Evolutionary conservation across 768 basidiomycete genomes (phyloP).

Genomic region (Hypsizygus marmoreus): DNA sequence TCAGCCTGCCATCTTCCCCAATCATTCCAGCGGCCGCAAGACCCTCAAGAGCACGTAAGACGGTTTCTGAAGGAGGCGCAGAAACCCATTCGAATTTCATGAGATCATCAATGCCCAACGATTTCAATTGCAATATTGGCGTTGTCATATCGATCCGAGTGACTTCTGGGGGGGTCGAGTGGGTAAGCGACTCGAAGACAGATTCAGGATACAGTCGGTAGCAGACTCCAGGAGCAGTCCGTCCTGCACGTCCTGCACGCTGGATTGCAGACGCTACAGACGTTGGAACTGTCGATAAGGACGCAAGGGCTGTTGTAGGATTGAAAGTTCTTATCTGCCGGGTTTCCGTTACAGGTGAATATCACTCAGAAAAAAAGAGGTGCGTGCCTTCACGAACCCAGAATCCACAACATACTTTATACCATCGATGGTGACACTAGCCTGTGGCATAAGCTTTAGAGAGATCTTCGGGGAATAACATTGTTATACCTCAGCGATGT

Average conservation of each 20-base stretch:
- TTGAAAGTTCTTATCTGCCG: slow-evolving; percentile 86
- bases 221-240: slow-evolving; percentile 90
- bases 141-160: slow-evolving; percentile 89
- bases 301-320: slow-evolving; percentile 81
- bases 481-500: slow-evolving; percentile 82
- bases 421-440: slow-evolving; percentile 96
- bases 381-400: slow-evolving; percentile 88
- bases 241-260: slow-evolving; percentile 91
- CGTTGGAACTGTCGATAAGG: slow-evolving; percentile 79
- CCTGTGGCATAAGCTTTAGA: slow-evolving; percentile 43
- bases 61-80: slow-evolving; percentile 81
- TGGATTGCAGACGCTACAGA: slow-evolving; percentile 91
- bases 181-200: slow-evolving; percentile 58
- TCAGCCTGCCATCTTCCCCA: slow-evolving; percentile 77
- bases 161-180: slow-evolving; percentile 85
- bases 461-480: background rate
- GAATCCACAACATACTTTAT: slow-evolving; percentile 92
- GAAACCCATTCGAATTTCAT: slow-evolving; percentile 97
- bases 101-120: slow-evolving; percentile 91
- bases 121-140: slow-evolving; percentile 91
- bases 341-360: background rate
- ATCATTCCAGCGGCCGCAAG: slow-evolving; percentile 82
- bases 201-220: slow-evolving; percentile 85
- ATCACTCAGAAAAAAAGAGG: background rate
- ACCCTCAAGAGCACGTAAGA: slow-evolving; percentile 84